Evolutionary conservation across 495 filamentous ascomycete species (phyloP), one percentile per base, ranked within the genome.

Genomic region (Trichoderma orchidacearum): DNA sequence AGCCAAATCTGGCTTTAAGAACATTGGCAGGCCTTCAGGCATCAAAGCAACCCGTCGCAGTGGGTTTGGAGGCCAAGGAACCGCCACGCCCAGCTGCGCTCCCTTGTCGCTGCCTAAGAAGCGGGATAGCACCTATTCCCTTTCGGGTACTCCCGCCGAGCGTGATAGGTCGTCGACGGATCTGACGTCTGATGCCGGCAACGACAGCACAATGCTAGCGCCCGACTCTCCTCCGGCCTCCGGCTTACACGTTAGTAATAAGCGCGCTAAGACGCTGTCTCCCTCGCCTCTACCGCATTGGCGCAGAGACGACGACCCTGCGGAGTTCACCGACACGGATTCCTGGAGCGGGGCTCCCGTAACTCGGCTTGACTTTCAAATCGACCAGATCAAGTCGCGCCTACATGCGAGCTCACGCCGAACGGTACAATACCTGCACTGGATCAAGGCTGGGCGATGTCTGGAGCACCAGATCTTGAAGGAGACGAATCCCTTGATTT

Each of bases 391-490:
- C 60, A 73, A 74, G 66, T 70, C 68, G 30, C 59, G 57, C 30
- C 54, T 54, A 11, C 57, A 71, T 21, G 68, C 72, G 3, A 75
- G 66, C 28, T 71, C 69, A 58, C 53, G 62, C 2, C 29, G 65
- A 3, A 67, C 75, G 13, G 76, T 72, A n/a, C 75, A 77, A 59
- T 77, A 77, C 65, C 75, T 73, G 73, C 73, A 73, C 55, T 77
- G 67, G 66, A 30, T 70, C 34, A 59, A 34, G 13, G 66, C 71
- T 25, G 67, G 61, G 45, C 54, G 56, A 17, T 52, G 65, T 35
- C 69, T 75, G 21, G 73, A 77, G 64, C 75, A 77, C 60, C 73
- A 75, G 54, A 71, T 76, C 13, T 64, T 77, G n/a, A 63, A 67
- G 30, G 70, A 72, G 18, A 64, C 70, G 3, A 48, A 60, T 38